A percentile compares a stretch with the other conserved stretches of the same genome.
Evolutionary conservation across 371 early-diverging fungal species (phyloP).

Genomic region (Syncephalastrum contaminatum): DNA sequence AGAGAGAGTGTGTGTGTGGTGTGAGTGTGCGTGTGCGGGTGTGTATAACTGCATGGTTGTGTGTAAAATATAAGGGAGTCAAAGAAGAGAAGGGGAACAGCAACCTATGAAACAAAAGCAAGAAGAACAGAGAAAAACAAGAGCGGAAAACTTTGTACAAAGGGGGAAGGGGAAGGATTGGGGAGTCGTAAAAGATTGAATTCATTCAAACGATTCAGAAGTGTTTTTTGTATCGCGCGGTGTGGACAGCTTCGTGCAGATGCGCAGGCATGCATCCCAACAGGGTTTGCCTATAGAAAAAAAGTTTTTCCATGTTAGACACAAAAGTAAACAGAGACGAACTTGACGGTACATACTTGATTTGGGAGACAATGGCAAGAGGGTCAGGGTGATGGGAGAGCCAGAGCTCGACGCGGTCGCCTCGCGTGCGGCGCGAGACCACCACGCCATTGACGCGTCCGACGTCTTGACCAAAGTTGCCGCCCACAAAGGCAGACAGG

Average conservation of each 20-base stretch:
- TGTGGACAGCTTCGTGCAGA: conserved; percentile 29
- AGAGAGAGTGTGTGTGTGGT: too few species aligned
- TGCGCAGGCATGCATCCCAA: conserved; percentile 20
- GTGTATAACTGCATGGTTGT: too few species aligned
- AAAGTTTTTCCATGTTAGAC: conserved; percentile 14
- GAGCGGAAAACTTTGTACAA: conserved; percentile 6
- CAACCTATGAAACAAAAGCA: neutral
- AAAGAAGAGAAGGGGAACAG: neutral
- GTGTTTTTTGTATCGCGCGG: conserved; percentile 56
- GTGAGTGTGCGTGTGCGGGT: too few species aligned
- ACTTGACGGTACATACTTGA: conserved; percentile 17
- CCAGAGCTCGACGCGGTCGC: conserved; percentile 64
- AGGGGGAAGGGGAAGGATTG: conserved; percentile 8
- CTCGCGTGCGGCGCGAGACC: conserved; percentile 41
- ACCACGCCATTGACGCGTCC: conserved; percentile 42
- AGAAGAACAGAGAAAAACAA: conserved; percentile 4
- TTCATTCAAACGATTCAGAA: conserved; percentile 12
- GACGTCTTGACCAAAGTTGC: conserved; percentile 24
- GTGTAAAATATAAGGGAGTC: too few species aligned
- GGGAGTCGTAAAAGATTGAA: conserved; percentile 1
- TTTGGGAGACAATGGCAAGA: conserved; percentile 12
- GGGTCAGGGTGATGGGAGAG: conserved; percentile 7
- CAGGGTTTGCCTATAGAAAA: conserved; percentile 22
- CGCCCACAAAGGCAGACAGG: conserved; percentile 52
- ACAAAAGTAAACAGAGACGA: conserved; percentile 15